Conservation (phyloP, 2,329 filamentous ascomycete genomes). For the Trichoderma cornu-damae region DNA sequence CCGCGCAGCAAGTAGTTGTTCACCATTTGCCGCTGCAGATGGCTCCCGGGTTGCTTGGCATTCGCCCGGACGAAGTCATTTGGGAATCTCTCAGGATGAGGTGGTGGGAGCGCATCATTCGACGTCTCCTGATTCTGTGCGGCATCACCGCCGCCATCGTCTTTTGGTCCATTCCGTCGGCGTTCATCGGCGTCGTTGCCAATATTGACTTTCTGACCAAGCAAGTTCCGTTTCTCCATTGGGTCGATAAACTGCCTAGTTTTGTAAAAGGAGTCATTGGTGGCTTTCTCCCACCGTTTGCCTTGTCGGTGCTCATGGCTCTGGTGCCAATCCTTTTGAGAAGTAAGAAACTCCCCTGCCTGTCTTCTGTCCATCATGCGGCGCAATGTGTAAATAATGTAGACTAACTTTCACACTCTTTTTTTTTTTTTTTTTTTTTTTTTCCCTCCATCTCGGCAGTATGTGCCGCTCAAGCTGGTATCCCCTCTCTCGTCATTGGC, state of each 20-base stretch:
- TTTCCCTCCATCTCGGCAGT: too few species aligned
- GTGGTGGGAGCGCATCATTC: constrained; percentile 79
- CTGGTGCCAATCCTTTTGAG: constrained; percentile 79
- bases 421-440: too few species aligned
- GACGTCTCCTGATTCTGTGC: constrained; percentile 62
- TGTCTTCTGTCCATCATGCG: not conserved
- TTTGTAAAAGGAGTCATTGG: constrained; percentile 76
- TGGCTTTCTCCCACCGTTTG: constrained; percentile 73
- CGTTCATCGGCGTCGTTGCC: constrained; percentile 76
- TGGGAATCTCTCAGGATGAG: constrained; percentile 80
- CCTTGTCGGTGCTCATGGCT: constrained; percentile 79
- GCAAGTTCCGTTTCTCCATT: constrained; percentile 65
- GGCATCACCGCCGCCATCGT: constrained; percentile 74
- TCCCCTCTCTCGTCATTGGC: constrained; percentile 70
- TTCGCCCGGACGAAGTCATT: constrained; percentile 76
- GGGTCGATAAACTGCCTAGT: constrained; percentile 64
- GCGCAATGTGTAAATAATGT: not conserved
- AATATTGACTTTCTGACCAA: constrained; percentile 68
- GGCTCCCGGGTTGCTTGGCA: constrained; percentile 76
- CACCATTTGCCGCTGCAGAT: constrained; percentile 86
- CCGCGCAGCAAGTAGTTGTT: constrained; percentile 77
- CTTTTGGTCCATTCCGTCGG: constrained; percentile 77
- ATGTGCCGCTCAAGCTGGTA: constrained; percentile 73
- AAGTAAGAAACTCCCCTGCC: constrained; percentile 30
- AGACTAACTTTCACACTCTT: not conserved